phyloP scores from a whole-genome alignment of 2,329 filamentous ascomycete species.

The Ceratocystis smalleyi region DNA sequence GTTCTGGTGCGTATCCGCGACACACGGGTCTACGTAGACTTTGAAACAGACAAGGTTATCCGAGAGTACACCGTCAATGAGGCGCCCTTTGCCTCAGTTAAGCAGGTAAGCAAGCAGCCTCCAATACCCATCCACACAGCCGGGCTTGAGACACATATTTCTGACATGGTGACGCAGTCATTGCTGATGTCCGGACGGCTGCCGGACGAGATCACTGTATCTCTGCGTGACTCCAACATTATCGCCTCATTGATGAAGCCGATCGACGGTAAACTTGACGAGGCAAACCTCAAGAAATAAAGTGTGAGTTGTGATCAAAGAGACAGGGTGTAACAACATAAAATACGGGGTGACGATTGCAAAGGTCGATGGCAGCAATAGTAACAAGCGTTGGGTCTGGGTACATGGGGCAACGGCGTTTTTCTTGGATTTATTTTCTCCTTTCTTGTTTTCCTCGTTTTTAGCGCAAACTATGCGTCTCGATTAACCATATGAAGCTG shows the following conservation, averaged over 20 bases:
- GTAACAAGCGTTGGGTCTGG: neutral
- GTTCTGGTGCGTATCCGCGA: slow-evolving; percentile 79
- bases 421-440: neutral
- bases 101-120: slow-evolving; percentile 41
- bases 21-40: slow-evolving; percentile 84
- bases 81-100: slow-evolving; percentile 60
- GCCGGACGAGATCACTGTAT: slow-evolving; percentile 59
- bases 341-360: neutral
- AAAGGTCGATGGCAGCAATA: neutral
- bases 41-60: slow-evolving; percentile 60
- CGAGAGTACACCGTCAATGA: slow-evolving; percentile 86
- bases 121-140: neutral
- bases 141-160: neutral
- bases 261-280: slow-evolving; percentile 15
- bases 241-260: slow-evolving; percentile 45
- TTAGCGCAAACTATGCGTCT: neutral
- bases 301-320: too few species aligned
- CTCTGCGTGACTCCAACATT: slow-evolving; percentile 65
- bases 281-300: slow-evolving; percentile 9
- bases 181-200: slow-evolving; percentile 34
- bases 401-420: neutral
- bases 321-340: too few species aligned
- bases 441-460: neutral
- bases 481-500: neutral
- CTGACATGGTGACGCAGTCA: slow-evolving; percentile 24